Evolutionary conservation across 148 eudicot genomes (phyloP).

Genomic region (Talinum fruticosum): DNA sequence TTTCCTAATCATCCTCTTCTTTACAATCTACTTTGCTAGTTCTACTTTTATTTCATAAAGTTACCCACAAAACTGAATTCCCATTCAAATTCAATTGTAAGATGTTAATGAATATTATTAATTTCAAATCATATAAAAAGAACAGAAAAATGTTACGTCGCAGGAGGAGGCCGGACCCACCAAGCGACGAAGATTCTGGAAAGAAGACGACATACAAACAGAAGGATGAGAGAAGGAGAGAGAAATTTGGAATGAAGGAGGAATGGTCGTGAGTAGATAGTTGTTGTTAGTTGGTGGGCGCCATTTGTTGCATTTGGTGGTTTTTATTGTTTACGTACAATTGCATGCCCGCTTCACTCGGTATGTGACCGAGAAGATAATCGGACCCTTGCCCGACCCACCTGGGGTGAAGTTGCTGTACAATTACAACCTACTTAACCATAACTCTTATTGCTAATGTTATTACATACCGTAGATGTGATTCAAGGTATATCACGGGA

Average conservation of each 20-base stretch:
- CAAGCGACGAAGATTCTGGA: constrained; percentile 7
- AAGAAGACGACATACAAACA: neutral
- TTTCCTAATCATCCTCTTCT: too few relatives aligned
- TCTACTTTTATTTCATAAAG: too few relatives aligned
- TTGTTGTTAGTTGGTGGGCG: constrained; percentile 78
- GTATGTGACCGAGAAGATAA: constrained; percentile 78
- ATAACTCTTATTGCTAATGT: too few relatives aligned
- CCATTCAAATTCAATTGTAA: too few relatives aligned
- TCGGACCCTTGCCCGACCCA: constrained; percentile 83
- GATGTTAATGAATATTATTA: too few relatives aligned
- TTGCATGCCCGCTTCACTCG: constrained; percentile 91
- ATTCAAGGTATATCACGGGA: too few relatives aligned
- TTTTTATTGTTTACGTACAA: constrained; percentile 55
- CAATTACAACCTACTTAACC: too few relatives aligned
- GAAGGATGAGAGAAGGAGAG: neutral
- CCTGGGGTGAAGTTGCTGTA: constrained; percentile 72
- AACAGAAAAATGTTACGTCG: constrained; percentile 35
- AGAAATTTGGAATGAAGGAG: constrained; percentile 10
- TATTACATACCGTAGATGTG: too few relatives aligned
- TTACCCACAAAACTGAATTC: too few relatives aligned
- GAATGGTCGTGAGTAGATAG: constrained; percentile 71
- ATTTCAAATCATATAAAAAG: too few relatives aligned
- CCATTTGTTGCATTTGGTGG: constrained; percentile 75
- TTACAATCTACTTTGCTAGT: too few relatives aligned
- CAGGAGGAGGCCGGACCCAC: constrained; percentile 11